Percentiles rank a stretch among this genome's conserved stretches.
phyloP scores from a whole-genome alignment of 768 basidiomycete genomes.

The Symmetrospora coprosmae region DNA sequence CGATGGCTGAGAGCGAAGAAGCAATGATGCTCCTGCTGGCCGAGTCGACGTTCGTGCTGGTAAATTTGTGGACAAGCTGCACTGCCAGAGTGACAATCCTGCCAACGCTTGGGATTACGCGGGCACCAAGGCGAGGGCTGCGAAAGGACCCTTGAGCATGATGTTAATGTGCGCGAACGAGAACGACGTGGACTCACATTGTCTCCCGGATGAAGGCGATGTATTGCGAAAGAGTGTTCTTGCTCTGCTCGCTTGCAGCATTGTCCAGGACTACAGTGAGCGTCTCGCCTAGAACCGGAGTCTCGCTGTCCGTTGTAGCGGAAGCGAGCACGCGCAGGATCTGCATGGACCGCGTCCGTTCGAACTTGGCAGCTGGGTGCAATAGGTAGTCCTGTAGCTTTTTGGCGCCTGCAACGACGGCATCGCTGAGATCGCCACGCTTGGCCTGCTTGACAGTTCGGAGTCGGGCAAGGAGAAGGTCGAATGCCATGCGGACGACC shows the following conservation, averaged over 20 bases:
- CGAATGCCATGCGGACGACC: constrained; percentile 42
- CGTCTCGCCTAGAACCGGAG: too few species aligned
- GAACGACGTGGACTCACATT: neutral
- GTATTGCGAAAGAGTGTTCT: neutral
- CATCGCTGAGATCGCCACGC: constrained; percentile 46
- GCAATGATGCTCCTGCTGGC: neutral
- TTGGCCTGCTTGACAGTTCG: constrained; percentile 47
- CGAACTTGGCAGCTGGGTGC: too few species aligned
- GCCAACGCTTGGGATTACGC: constrained; percentile 72
- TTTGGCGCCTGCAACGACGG: too few species aligned
- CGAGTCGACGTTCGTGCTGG: neutral
- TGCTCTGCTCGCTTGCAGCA: neutral
- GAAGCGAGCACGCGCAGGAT: too few species aligned
- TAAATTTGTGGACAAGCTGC: constrained; percentile 18
- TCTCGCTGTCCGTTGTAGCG: too few species aligned
- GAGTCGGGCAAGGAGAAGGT: constrained; percentile 54
- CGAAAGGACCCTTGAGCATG: neutral
- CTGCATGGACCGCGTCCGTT: too few species aligned
- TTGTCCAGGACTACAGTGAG: neutral
- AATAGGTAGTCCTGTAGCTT: too few species aligned
- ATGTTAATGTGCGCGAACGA: neutral
- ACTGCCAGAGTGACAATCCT: constrained; percentile 47
- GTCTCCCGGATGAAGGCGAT: neutral
- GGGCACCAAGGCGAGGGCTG: constrained; percentile 50
- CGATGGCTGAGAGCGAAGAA: constrained; percentile 44